Base-by-base conservation (phyloP, 179 eudicot species). In the Vitellaria paradoxa region DNA sequence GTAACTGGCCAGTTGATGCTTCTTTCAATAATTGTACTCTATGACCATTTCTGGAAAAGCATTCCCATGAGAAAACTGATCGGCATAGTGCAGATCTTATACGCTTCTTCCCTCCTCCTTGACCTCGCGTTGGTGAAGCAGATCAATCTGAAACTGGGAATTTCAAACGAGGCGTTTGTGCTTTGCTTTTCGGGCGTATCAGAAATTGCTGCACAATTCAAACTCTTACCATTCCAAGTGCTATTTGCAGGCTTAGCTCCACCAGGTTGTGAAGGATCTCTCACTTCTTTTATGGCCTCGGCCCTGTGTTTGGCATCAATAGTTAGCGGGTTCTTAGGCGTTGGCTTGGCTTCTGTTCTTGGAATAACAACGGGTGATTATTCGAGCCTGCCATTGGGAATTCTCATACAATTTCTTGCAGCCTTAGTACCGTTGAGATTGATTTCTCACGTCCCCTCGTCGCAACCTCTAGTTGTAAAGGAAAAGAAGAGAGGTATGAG, bases 161-260 rank as follows among this genome's bases (percentile, higher is more conserved):
- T 95, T 64, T 82, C 99, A 37, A 95, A 91, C 64, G 86, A 89
- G 21, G 72, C 83, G 0, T 95, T 85, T 62, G 88, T 83, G 66
- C 87, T 95, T 14, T 95, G 95, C 72, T 91, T 91, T 68, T 87
- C 99, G 7, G 95, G 98, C 14, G 55, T 93, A 73, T 92, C 99
- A 14, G 99, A 95, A 82, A 86, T 87, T 12, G 77, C 91, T 46
- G 91, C 93, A 15, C 88, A 84, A 9, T 95, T 95, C 62, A 95
- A 91, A 77, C 85, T 91, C 30, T 73, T 95, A 76, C 99, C 99
- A 0, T 93, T 95, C 77, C 87, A 81, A 68, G 92, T 95, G 73
- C 97, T 95, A 9, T 88, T 95, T 64, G 98, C 96, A 49, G 87
- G 88, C 80, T 81, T 95, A 80, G 97, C 98, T 73, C 98, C 97